Percentiles rank a stretch among this genome's conserved stretches.
Evolutionary conservation across 805 yeast genomes (phyloP).

Genomic region (Candida orba): DNA sequence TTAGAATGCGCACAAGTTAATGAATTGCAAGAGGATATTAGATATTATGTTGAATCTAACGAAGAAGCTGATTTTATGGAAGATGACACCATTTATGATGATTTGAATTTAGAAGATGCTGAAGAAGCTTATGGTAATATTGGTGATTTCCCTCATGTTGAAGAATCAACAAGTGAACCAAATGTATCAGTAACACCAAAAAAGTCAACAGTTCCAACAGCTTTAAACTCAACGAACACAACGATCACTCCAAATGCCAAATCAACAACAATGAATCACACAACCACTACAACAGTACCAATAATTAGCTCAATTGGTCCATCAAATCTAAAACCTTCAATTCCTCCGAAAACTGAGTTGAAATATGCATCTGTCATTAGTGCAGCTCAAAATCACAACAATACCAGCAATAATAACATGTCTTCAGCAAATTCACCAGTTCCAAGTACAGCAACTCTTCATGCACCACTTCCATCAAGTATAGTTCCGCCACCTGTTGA

Average conservation of each 20-base stretch:
- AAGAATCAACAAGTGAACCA: conserved; percentile 8
- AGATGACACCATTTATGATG: conserved; percentile 89
- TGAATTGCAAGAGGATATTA: conserved; percentile 80
- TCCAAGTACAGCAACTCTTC: background rate
- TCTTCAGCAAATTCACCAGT: background rate
- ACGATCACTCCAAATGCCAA: no score
- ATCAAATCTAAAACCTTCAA: conserved; percentile 42
- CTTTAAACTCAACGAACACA: background rate
- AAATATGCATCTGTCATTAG: conserved; percentile 45
- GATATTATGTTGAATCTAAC: conserved; percentile 87
- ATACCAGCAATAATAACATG: background rate
- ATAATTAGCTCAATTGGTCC: background rate
- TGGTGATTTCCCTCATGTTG: conserved; percentile 28
- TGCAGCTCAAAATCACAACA: conserved; percentile 11
- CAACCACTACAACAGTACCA: no score
- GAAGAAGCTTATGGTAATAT: conserved; percentile 48
- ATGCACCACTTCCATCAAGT: background rate
- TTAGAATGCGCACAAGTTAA: conserved; percentile 72
- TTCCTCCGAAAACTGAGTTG: conserved; percentile 47
- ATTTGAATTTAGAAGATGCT: conserved; percentile 59
- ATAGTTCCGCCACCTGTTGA: conserved; percentile 7
- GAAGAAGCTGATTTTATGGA: conserved; percentile 91
- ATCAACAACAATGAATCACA: no score
- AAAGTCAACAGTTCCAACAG: background rate
- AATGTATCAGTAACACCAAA: conserved; percentile 4